Evolutionary conservation across 352 stramenopile genomes (phyloP).

Genomic region (Globisporangium megalacanthum): DNA sequence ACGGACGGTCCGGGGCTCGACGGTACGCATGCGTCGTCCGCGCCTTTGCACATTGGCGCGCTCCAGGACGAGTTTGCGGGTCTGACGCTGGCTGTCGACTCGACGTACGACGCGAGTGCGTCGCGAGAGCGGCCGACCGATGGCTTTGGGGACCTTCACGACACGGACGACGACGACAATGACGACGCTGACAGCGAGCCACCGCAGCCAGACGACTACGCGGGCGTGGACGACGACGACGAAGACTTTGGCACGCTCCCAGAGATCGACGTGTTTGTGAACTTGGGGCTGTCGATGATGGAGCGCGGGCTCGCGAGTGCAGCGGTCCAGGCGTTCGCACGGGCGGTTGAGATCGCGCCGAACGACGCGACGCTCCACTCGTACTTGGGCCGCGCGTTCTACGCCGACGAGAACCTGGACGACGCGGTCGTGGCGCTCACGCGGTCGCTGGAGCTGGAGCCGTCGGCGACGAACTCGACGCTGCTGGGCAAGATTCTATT

Average conservation of each 20-base stretch:
- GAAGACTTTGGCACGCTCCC: constrained; percentile 54
- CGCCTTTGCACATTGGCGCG: constrained; percentile 21
- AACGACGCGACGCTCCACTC: constrained; percentile 67
- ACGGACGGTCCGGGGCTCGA: not conserved
- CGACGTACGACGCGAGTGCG: constrained; percentile 49
- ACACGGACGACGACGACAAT: constrained; percentile 47
- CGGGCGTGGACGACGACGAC: constrained; percentile 58
- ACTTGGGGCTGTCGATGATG: constrained; percentile 75
- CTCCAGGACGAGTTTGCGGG: constrained; percentile 43
- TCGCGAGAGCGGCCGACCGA: constrained; percentile 28
- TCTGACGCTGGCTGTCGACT: constrained; percentile 36
- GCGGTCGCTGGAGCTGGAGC: constrained; percentile 62
- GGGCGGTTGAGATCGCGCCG: constrained; percentile 77
- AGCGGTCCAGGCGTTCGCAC: constrained; percentile 76
- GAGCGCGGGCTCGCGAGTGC: constrained; percentile 73
- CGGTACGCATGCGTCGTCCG: not conserved
- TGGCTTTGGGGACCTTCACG: constrained; percentile 26
- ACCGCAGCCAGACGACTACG: constrained; percentile 45
- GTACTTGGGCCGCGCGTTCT: constrained; percentile 77
- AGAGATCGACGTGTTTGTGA: constrained; percentile 83
- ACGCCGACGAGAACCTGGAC: constrained; percentile 81
- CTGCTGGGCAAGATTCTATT: constrained; percentile 85
- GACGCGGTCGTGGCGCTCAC: constrained; percentile 59
- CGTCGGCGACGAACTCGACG: constrained; percentile 79
- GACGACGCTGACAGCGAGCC: constrained; percentile 42